Evolutionary conservation across 331 rosid species (phyloP).

Genomic region (Acacia pycnantha): DNA sequence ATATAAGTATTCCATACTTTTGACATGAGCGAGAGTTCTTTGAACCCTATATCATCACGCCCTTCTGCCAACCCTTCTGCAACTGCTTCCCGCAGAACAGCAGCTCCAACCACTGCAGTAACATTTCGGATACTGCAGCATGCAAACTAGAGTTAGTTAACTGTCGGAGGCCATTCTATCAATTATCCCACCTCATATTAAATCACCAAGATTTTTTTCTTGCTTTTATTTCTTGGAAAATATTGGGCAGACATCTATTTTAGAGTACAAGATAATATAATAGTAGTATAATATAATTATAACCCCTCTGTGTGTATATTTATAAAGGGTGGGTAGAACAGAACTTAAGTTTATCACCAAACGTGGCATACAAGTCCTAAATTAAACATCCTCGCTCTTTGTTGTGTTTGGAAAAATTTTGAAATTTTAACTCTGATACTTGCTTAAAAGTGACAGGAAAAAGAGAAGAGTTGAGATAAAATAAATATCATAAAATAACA

Average conservation of each 20-base stretch:
- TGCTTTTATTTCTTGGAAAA: background rate
- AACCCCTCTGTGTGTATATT: background rate
- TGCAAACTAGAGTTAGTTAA: constrained; percentile 1
- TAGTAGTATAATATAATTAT: background rate
- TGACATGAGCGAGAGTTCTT: constrained; percentile 78
- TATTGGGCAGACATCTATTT: background rate
- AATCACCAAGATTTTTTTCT: background rate
- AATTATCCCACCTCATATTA: constrained; percentile 12
- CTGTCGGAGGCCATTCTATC: constrained; percentile 24
- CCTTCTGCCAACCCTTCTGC: constrained; percentile 89
- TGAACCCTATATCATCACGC: constrained; percentile 63
- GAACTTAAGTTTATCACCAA: background rate
- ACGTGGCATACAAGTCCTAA: constrained; percentile 14
- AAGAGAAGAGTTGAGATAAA: constrained; percentile 14
- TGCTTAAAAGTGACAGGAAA: background rate
- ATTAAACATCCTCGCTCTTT: background rate
- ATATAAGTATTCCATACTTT: constrained; percentile 52
- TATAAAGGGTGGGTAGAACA: background rate
- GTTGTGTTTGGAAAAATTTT: background rate
- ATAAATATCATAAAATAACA: constrained; percentile 12
- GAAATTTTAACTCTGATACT: background rate
- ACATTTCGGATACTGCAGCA: constrained; percentile 76
- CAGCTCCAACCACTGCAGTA: constrained; percentile 93
- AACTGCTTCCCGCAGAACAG: constrained; percentile 82
- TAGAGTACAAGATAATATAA: background rate